Percentiles rank a stretch among this genome's conserved stretches.
phyloP scores from a whole-genome alignment of 2,329 filamentous ascomycete species.

The Penicillium sp. region DNA sequence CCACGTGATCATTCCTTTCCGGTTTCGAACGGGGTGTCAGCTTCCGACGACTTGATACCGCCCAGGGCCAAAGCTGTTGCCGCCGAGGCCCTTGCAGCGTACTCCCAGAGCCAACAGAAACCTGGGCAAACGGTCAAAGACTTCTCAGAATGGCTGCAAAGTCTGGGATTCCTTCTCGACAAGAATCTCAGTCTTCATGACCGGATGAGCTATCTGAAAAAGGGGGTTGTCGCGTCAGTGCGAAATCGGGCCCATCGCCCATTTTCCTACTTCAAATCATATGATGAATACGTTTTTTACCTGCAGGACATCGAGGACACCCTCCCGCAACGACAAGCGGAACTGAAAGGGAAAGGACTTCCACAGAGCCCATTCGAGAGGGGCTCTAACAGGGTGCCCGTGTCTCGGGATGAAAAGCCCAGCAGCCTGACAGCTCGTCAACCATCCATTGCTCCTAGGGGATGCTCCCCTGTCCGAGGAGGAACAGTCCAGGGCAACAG shows the following conservation, averaged over 20 bases:
- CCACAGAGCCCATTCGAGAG: background rate
- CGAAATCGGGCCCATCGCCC: constrained; percentile 3
- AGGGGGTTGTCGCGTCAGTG: background rate
- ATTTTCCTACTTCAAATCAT: background rate
- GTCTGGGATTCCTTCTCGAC: background rate
- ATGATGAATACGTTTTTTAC: constrained; percentile 3
- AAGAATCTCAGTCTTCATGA: background rate
- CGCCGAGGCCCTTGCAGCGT: background rate
- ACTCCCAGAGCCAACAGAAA: background rate
- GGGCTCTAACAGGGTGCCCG: background rate
- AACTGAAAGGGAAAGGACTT: background rate
- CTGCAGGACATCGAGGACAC: constrained; percentile 9
- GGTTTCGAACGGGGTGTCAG: background rate
- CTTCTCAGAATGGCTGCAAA: background rate
- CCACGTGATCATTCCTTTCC: background rate
- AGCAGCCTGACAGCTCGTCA: background rate
- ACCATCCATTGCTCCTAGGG: background rate
- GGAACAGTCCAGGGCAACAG: background rate
- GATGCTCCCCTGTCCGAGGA: background rate
- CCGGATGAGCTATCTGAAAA: constrained; percentile 1
- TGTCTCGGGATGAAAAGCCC: background rate
- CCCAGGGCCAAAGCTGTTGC: background rate
- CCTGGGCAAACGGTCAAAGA: background rate
- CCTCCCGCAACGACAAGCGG: constrained; percentile 1
- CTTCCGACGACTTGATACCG: background rate